Evolutionary conservation across 2,329 filamentous ascomycete genomes (phyloP), one percentile per base, ranked within the genome.

Genomic region (Monosporascus sp.): DNA sequence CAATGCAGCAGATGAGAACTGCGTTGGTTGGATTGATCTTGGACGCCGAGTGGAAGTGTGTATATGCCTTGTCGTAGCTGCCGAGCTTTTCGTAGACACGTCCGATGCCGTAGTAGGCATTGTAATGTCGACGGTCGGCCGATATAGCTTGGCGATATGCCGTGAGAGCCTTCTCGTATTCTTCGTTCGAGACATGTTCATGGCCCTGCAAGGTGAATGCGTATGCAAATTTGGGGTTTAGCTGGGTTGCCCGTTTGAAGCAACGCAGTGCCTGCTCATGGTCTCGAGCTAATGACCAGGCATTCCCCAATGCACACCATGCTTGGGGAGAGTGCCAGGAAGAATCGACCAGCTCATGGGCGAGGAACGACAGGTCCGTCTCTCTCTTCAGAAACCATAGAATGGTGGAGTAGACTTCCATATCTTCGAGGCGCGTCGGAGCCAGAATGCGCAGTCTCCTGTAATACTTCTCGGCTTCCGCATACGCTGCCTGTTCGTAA

Each of bases 391-490:
- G 75, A 70, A 97, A 92, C 94, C 95, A 99, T n/a, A 99, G 79
- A n/a, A 96, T 87, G 1, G 94, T 99, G 16, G 93, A 97, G 72
- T 96, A 99, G 37, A 97, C 86, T 68, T 99, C 94, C 92, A 97
- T 97, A 65, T 97, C 92, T 66, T 96, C 88, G 45, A 95, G 78
- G 4, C 90, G 85, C 1, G 89, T 89, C 1, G 93, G 93, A 14
- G 89, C 86, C 60, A 94, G 78, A 35, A 87, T 82, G 49, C 91
- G 86, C 60, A 99, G 82, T 52, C 86, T 85, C 54, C 85, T 80
- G 69, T 96, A 99, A 64, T 86, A 88, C 59, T 88, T 90, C 67
- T 96, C 93, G 3, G 94, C 91, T 58, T 96, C 90, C 2, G 78
- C 76, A 67, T 97, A 97, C 60, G 87, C 82, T 9, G 88, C 88